Conservation (phyloP, 176 grass and related monocot genomes). For the Poa annua region DNA sequence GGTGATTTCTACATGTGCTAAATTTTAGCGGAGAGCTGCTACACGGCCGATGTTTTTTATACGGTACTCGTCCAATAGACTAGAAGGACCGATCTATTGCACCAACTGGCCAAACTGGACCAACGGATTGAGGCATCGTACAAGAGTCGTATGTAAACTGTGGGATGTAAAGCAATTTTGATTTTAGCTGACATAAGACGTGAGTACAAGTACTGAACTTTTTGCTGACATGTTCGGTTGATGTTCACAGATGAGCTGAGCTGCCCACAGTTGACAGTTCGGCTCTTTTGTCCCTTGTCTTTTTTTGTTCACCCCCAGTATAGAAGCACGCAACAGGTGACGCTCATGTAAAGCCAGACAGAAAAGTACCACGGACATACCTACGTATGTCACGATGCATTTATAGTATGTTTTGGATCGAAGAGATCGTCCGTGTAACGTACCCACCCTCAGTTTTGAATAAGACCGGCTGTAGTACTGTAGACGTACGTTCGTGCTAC, state of each 20-base stretch:
- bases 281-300: no score
- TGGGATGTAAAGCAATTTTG: no score
- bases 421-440: neutral
- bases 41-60: no score
- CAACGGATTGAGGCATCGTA: no score
- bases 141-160: no score
- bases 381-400: neutral
- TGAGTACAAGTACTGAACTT: neutral
- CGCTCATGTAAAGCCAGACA: neutral
- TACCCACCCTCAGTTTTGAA: neutral
- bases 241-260: no score
- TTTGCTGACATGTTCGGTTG: neutral
- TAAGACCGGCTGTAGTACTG: neutral
- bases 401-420: neutral
- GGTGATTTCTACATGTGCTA: no score
- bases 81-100: no score
- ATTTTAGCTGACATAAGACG: neutral
- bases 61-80: no score
- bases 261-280: neutral
- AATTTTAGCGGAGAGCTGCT: no score
- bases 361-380: neutral
- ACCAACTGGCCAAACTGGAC: no score
- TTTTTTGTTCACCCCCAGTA: neutral
- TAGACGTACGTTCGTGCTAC: neutral
- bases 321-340: neutral